These are phyloP conservation scores for Emergomyces orientalis DNA, from an alignment of 2,329 filamentous ascomycete species.

Conservation along the genomic window DNA sequence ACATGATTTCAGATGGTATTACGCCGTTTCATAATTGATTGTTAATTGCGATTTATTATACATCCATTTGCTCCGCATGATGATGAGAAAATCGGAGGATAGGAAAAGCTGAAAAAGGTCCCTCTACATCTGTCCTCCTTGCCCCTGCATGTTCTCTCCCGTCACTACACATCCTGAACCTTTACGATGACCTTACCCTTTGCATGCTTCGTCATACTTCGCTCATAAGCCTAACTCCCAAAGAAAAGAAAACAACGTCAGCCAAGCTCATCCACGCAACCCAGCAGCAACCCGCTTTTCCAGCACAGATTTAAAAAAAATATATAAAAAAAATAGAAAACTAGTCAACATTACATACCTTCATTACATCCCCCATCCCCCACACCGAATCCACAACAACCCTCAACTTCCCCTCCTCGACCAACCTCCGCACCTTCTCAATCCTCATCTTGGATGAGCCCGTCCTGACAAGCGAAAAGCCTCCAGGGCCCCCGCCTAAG, in stretches of 20 bases:
- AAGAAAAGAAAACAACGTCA: neutral
- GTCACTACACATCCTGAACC: neutral
- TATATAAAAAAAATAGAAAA: neutral
- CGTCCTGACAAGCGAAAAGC: neutral
- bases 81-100: neutral
- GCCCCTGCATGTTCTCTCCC: neutral
- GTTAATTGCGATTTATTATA: neutral
- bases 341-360: neutral
- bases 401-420: neutral
- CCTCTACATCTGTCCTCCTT: too few relatives aligned
- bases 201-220: neutral
- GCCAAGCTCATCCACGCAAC: neutral
- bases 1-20: too few relatives aligned
- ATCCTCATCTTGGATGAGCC: neutral
- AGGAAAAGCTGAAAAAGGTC: neutral
- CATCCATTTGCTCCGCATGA: neutral
- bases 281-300: neutral
- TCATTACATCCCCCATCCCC: slow-evolving; percentile 1
- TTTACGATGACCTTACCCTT: slow-evolving; percentile 1
- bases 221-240: neutral
- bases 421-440: neutral
- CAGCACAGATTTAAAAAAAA: neutral
- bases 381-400: slow-evolving; percentile 1
- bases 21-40: neutral
- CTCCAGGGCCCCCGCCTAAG: neutral